These are phyloP conservation scores for Anthoceros angustus DNA, from an alignment of 225 moss, liverwort and hornwort species.

Conservation along the genomic window DNA sequence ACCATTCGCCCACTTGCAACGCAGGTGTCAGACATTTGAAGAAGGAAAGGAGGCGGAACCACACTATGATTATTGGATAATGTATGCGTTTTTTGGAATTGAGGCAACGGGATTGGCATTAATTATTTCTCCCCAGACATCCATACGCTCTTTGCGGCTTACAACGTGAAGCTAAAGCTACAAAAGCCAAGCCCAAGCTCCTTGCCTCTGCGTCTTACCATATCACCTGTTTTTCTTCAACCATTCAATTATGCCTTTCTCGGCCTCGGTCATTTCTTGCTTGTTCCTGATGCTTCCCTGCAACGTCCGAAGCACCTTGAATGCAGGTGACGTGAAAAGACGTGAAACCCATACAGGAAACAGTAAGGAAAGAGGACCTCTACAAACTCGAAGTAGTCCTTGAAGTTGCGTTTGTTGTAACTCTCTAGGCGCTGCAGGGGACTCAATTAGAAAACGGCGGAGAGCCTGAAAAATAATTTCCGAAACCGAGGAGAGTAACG, in stretches of 20 bases:
- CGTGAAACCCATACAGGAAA: neutral
- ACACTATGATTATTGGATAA: no score
- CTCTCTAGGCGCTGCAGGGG: constrained; percentile 56
- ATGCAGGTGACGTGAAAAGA: neutral
- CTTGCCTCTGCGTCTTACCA: neutral
- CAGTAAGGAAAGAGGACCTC: constrained; percentile 28
- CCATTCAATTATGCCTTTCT: constrained; percentile 81
- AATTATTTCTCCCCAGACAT: no score
- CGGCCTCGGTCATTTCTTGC: constrained; percentile 48
- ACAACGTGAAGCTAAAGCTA: no score
- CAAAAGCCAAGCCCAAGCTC: no score
- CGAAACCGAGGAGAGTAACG: neutral
- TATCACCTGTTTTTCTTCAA: constrained; percentile 54
- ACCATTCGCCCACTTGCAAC: no score
- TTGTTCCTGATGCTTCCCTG: constrained; percentile 57
- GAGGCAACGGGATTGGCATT: no score
- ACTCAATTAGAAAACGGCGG: neutral
- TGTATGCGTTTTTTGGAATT: no score
- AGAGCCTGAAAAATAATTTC: neutral
- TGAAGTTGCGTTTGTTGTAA: constrained; percentile 86
- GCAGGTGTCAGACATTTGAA: no score
- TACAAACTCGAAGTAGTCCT: constrained; percentile 82
- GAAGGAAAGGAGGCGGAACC: no score
- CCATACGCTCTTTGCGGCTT: no score
- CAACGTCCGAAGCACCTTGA: neutral